Evolutionary conservation across 768 basidiomycete genomes (phyloP).

Genomic region (Rhodotorula taiwanensis): DNA sequence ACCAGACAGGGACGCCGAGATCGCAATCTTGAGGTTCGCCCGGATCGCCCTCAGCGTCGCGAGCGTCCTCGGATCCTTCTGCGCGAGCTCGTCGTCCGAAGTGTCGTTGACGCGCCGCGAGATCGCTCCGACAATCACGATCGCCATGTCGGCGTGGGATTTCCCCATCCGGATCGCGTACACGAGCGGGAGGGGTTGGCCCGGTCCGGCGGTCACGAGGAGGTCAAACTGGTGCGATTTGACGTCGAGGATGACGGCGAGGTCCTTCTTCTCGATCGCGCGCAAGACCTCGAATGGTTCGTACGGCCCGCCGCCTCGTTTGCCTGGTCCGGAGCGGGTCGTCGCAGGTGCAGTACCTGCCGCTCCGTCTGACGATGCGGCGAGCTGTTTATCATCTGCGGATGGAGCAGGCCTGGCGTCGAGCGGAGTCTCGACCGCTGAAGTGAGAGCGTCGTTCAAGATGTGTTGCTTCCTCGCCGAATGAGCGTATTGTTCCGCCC

Average conservation of each 20-base stretch:
- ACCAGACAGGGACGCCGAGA: constrained; percentile 64
- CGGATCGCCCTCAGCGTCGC: constrained; percentile 58
- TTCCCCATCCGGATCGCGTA: constrained; percentile 62
- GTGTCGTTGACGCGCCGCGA: constrained; percentile 86
- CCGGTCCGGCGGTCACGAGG: constrained; percentile 53
- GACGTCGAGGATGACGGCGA: constrained; percentile 64
- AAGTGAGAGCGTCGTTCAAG: neutral
- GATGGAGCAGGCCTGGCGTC: neutral
- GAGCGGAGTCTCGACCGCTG: neutral
- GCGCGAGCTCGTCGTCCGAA: constrained; percentile 66
- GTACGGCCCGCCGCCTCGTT: constrained; percentile 37
- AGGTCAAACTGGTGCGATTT: constrained; percentile 49
- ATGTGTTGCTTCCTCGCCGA: neutral
- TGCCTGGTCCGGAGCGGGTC: too few species aligned
- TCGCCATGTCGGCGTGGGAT: constrained; percentile 72
- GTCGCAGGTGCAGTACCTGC: too few species aligned
- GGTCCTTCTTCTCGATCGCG: constrained; percentile 77
- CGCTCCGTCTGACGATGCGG: too few species aligned
- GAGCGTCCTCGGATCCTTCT: constrained; percentile 58
- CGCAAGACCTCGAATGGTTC: constrained; percentile 66
- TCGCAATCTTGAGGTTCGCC: constrained; percentile 81
- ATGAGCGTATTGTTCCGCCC: neutral
- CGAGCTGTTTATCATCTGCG: too few species aligned
- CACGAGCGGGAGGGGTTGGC: constrained; percentile 56
- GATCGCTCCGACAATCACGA: constrained; percentile 79